phyloP scores from a whole-genome alignment of 192 early-diverging fungal genomes.

The Mortierella alpina region DNA sequence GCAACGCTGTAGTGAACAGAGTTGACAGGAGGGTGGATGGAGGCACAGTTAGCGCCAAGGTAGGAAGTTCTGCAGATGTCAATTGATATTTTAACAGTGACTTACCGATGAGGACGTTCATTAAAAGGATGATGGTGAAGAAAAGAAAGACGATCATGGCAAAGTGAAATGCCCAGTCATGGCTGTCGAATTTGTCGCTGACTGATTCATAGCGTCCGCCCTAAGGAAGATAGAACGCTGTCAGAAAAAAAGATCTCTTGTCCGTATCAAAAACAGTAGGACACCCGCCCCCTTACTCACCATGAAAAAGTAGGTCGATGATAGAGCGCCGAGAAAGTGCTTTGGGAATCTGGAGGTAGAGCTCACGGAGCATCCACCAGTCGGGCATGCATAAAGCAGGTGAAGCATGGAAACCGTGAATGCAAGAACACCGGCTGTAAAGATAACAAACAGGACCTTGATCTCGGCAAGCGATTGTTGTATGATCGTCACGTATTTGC shows the following conservation, averaged over 20 bases:
- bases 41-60: background rate
- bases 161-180: constrained; percentile 7
- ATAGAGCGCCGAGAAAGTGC: constrained; percentile 17
- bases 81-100: too few relatives aligned
- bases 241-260: too few relatives aligned
- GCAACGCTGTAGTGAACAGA: constrained; percentile 11
- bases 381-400: background rate
- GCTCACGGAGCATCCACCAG: background rate
- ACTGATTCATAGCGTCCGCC: constrained; percentile 34
- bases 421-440: constrained; percentile 12
- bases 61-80: too few relatives aligned
- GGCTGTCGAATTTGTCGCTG: background rate
- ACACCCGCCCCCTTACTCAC: background rate
- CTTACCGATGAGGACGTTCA: constrained; percentile 41
- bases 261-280: background rate
- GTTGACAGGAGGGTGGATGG: background rate
- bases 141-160: constrained; percentile 28
- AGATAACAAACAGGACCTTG: constrained; percentile 35
- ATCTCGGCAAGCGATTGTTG: constrained; percentile 5
- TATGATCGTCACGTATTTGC: constrained; percentile 26
- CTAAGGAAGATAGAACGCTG: background rate
- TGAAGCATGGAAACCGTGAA: constrained; percentile 27
- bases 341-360: background rate
- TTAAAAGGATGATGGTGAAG: constrained; percentile 28
- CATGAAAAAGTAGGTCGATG: constrained; percentile 38